Base-by-base conservation (phyloP, 495 filamentous ascomycete genomes). In the Podospora appendiculata region DNA sequence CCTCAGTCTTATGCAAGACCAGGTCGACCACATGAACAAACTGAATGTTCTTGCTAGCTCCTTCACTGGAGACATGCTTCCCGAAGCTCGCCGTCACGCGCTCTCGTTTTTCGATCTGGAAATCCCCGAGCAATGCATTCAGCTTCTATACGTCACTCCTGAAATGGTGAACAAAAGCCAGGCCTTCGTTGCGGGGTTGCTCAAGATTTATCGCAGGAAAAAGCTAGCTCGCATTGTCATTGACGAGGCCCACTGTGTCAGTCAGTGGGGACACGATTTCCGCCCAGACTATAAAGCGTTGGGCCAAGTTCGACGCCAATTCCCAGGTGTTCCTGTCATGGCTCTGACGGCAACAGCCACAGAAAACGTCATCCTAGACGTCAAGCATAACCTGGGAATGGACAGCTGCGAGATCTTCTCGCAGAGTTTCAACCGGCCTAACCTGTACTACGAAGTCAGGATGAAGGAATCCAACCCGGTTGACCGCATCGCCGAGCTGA, bases 251-350 rank as follows among this genome's bases (percentile, higher is more conserved):
- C 93, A 99, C 64, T 99, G 93, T 65, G 92, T 99, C 18, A 96
- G 92, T 67, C 89, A 97, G 67, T 99, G 93, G 93, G 93, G 93
- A 11, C 93, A 99, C 60, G 93, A 99, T 65, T 99, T 99, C 64
- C 86, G 94, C 32, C 92, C 91, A 0, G 94, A 97, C 66, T 99
- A 99, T 69, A 95, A 95, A 62, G 73, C 82, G 35, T 74, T 99
- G 1, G 89, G 90, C 16, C 73, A 79, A 44, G 66, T 96, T 42
- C 78, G 90, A 18, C 51, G 71, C 2, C 77, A 75, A 47, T 85
- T 90, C 53, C 81, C 82, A 3, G 82, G 82, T 6, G 86, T 97
- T 7, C 93, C 93, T 1, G 74, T 96, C 48, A 93, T 99, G 79
- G 93, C 93, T 0, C 67, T 97, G 59, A 99, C 93, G 4, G 93